Conservation (phyloP, 1,284 basidiomycete species). For the Cronartium quercuum region DNA sequence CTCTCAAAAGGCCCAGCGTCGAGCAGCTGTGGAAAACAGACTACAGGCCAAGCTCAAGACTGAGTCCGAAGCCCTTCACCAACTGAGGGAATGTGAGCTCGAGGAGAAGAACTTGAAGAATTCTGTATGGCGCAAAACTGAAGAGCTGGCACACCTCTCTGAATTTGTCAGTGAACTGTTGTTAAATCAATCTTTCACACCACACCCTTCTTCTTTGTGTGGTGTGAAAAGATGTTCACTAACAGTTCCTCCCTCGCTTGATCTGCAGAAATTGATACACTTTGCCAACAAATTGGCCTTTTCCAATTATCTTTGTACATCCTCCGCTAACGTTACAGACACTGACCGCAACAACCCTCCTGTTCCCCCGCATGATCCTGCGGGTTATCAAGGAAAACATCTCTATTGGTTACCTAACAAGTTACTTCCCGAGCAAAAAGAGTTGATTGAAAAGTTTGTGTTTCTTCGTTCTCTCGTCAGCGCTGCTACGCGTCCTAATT, state of each 20-base stretch:
- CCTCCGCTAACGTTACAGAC: conserved; percentile 9
- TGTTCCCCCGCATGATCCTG: conserved; percentile 6
- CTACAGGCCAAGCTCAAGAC: conserved; percentile 35
- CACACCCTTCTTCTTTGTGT: neutral
- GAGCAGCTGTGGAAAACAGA: conserved; percentile 36
- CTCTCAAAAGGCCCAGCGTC: conserved; percentile 22
- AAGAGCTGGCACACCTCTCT: conserved; percentile 22
- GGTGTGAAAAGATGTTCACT: neutral
- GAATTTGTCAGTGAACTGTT: conserved; percentile 20
- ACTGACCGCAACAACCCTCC: conserved; percentile 32
- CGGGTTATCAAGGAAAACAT: conserved; percentile 7
- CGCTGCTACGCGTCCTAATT: neutral
- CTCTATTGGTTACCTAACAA: conserved; percentile 31
- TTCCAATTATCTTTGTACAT: conserved; percentile 38
- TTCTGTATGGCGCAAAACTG: conserved; percentile 17
- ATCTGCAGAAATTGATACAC: conserved; percentile 12
- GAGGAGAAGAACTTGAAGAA: conserved; percentile 25
- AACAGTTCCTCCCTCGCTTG: neutral
- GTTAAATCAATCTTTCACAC: neutral
- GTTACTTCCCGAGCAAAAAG: conserved; percentile 32
- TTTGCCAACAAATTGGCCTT: conserved; percentile 36
- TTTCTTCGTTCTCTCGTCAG: neutral
- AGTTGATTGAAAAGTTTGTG: conserved; percentile 33
- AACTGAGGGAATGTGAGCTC: conserved; percentile 23
- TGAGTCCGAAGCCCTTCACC: conserved; percentile 34